Evolutionary conservation across 1,284 basidiomycete genomes (phyloP), one percentile per base, ranked within the genome.

Genomic region (Hymenochaete sp.): DNA sequence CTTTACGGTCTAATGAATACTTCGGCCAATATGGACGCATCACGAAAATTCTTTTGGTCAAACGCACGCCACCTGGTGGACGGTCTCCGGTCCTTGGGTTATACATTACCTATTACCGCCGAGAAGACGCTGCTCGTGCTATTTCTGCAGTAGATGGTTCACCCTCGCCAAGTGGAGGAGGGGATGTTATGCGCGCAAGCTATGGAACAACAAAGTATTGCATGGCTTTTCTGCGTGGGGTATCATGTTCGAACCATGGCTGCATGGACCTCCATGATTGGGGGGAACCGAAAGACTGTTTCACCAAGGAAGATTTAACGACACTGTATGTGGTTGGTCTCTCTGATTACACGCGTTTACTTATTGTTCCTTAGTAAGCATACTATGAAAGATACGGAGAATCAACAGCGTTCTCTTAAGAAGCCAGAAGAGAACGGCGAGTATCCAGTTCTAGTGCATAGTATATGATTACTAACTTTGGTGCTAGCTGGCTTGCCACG

Each of bases 1-100:
- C 93, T 9, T 70, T 99, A 35, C 89, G 93, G 42, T 93, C 92
- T 10, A 86, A 85, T 58, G 96, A 99, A 55, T 97, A 96, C 65
- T 98, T 98, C 64, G 96, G 96, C 4, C 93, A 97, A 62, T 98
- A 98, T 64, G 96, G 96, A 54, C 96, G 95, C 68, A 97, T 99
- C 55, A 82, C 87, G 38, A 97, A 97, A 68, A 90, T 98, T 49
- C 73, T 97, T 44, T 79, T 99, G 38, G 85, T 90, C 46, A 96
- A 98, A 64, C 84, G 95, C 28, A 84, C 82, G 7, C 72, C 82
- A 1, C 77, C 88, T 3, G 78, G 78, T 38, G 82, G 77, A 44
- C 79, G 76, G 42, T 73, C 73, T 22, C 83, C 90, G 32, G 82
- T 92, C 35, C 77, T 97, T 22, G 95, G 95, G 25, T 73, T 99